A percentile compares a stretch with the other conserved stretches of the same genome.
Evolutionary conservation across 371 early-diverging fungal genomes (phyloP).

Genomic region (Mortierella sp.): DNA sequence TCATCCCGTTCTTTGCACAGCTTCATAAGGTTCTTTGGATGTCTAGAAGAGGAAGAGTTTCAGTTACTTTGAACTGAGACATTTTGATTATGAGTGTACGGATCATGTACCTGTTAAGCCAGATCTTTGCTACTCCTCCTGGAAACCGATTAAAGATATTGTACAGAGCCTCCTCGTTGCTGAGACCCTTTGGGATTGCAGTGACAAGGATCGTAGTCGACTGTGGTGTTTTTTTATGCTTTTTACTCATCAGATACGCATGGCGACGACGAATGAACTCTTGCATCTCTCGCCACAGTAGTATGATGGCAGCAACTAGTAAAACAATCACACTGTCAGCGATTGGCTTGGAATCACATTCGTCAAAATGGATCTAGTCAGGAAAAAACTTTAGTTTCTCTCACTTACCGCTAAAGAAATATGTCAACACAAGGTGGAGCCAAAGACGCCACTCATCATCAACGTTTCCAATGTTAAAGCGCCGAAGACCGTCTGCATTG

Average conservation of each 20-base stretch:
- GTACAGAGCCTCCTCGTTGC: slow-evolving; percentile 60
- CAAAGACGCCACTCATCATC: slow-evolving; percentile 63
- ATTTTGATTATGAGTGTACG: not conserved
- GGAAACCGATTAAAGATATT: slow-evolving; percentile 76
- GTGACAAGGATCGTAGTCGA: slow-evolving; percentile 77
- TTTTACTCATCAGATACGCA: slow-evolving; percentile 68
- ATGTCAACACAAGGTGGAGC: slow-evolving; percentile 77
- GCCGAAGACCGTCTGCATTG: slow-evolving; percentile 50
- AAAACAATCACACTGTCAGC: too few species aligned
- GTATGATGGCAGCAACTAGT: slow-evolving; percentile 62
- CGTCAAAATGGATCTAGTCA: not conserved
- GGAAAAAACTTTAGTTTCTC: not conserved
- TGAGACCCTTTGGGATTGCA: slow-evolving; percentile 66
- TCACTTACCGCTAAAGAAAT: slow-evolving; percentile 66
- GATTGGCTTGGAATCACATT: too few species aligned
- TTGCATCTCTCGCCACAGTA: slow-evolving; percentile 72
- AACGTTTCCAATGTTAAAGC: slow-evolving; percentile 78
- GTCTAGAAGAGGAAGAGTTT: slow-evolving; percentile 21
- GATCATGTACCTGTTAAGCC: slow-evolving; percentile 70
- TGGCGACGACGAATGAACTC: slow-evolving; percentile 77
- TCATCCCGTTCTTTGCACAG: slow-evolving; percentile 69
- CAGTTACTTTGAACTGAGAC: not conserved
- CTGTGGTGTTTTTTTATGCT: slow-evolving; percentile 69
- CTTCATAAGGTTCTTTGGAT: slow-evolving; percentile 67
- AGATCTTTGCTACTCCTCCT: slow-evolving; percentile 83